Base-by-base conservation (phyloP, 1,139 yeast species). In the Zygoascus sp. region DNA sequence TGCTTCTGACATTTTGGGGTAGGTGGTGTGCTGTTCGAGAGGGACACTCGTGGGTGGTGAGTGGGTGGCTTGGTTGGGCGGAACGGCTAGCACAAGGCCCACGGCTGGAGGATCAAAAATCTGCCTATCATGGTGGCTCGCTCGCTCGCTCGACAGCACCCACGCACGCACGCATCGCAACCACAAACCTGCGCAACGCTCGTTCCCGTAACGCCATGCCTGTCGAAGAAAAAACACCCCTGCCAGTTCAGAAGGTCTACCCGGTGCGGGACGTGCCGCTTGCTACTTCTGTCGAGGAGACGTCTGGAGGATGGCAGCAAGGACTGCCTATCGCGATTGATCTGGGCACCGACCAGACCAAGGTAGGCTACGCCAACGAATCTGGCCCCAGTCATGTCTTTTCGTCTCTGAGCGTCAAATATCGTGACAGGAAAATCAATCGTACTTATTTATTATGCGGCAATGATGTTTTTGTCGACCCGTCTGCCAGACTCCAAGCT, bases 361-460 rank as follows among this genome's bases (percentile, higher is more conserved):
- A 94, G 53, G 78, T 83, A 1, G 98, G 98, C 0, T 74, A 83
- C 53, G 80, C 85, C 28, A 71, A 73, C 32, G 57, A 67, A 2
- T 15, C 55, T 0, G 58, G 54, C 1, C 97, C 97, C 1, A 72
- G 78, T 32, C 79, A 83, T 55, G 75, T 75, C 22, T 87, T 86
- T 56, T 85, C 94, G 2, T 75, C 86, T 1, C 66, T 81, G 28
- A 73, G 85, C 25, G 77, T 97, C 8, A 77, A 86, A 47, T 86
- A 77, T 59, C 75, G 95, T 51, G 97, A 90, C 58, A 73, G 97
- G 17, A 84, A 82, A 58, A 65, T 78, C n/a, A 74, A 74, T 51
- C 73, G 74, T 50, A 73, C 83, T 1, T 75, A 83, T 56, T 79
- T 94, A 0, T 73, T 87, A 50, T 81, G 88, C 3, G 99, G 99